These are phyloP conservation scores for Taxawa tesnikishii DNA, from an alignment of 2,329 filamentous ascomycete species.

Conservation along the genomic window DNA sequence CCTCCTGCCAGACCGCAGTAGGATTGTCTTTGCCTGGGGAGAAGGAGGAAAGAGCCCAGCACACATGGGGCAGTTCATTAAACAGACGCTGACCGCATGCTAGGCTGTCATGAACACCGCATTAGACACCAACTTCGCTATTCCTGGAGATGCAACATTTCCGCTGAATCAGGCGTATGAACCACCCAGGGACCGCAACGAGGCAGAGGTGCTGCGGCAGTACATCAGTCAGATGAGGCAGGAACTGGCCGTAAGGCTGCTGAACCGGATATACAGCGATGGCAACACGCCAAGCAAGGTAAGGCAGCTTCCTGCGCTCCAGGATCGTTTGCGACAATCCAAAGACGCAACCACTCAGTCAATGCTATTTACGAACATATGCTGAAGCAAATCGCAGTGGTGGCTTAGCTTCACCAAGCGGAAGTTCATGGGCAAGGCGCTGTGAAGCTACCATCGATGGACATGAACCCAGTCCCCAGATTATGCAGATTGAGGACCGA, in stretches of 20 bases:
- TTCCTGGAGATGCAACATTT: slow-evolving; percentile 86
- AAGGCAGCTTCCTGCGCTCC: slow-evolving; percentile 10
- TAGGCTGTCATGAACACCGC: slow-evolving; percentile 79
- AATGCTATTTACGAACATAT: not conserved
- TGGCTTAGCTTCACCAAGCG: slow-evolving; percentile 98
- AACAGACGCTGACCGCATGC: not conserved
- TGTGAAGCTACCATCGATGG: too few relatives aligned
- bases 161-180: slow-evolving; percentile 97
- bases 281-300: slow-evolving; percentile 52
- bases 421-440: slow-evolving; percentile 94
- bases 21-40: too few relatives aligned
- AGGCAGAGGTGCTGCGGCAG: slow-evolving; percentile 77
- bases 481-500: too few relatives aligned
- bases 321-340: not conserved
- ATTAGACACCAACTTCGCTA: slow-evolving; percentile 85
- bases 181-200: slow-evolving; percentile 71
- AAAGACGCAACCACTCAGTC: not conserved
- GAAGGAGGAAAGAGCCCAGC: too few relatives aligned
- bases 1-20: too few relatives aligned
- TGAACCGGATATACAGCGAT: slow-evolving; percentile 79
- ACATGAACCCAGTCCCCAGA: too few relatives aligned
- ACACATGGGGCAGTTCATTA: too few relatives aligned
- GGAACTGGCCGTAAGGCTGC: slow-evolving; percentile 70
- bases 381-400: slow-evolving; percentile 57
- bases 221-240: slow-evolving; percentile 90